These are phyloP conservation scores for Mycena pura DNA, from an alignment of 768 basidiomycete species.

Conservation along the genomic window DNA sequence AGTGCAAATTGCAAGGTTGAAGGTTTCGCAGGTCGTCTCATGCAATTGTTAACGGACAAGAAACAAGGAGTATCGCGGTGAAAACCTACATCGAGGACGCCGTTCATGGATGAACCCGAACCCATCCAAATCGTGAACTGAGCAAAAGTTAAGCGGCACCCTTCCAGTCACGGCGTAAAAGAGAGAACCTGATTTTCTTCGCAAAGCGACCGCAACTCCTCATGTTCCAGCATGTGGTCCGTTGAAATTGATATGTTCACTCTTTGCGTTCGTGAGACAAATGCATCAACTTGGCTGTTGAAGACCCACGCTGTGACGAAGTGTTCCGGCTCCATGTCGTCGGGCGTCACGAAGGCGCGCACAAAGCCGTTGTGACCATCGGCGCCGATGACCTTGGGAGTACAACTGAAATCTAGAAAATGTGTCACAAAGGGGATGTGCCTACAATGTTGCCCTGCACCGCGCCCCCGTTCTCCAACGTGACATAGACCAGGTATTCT, in stretches of 20 bases:
- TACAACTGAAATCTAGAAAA: background rate
- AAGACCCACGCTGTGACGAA: constrained; percentile 4
- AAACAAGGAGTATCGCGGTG: no score
- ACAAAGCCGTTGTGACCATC: constrained; percentile 46
- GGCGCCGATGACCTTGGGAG: constrained; percentile 19
- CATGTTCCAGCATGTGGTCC: background rate
- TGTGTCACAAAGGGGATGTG: background rate
- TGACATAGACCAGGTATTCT: background rate
- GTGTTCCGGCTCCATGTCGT: background rate
- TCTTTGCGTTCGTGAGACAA: background rate
- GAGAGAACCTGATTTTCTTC: background rate
- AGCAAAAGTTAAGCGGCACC: background rate
- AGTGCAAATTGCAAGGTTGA: constrained; percentile 9
- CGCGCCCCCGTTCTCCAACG: background rate
- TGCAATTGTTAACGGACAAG: background rate
- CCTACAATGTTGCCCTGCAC: constrained; percentile 11
- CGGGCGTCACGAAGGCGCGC: constrained; percentile 13
- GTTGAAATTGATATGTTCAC: constrained; percentile 18
- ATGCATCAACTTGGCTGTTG: background rate
- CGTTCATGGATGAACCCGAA: background rate
- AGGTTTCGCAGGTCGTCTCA: background rate
- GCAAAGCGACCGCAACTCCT: background rate
- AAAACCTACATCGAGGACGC: background rate
- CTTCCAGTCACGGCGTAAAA: background rate
- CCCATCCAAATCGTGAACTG: constrained; percentile 22